Percentiles rank a stretch among this genome's conserved stretches.
These are phyloP conservation scores for Afroboletus lepidellus DNA, from an alignment of 1,284 basidiomycete genomes.

Conservation along the genomic window DNA sequence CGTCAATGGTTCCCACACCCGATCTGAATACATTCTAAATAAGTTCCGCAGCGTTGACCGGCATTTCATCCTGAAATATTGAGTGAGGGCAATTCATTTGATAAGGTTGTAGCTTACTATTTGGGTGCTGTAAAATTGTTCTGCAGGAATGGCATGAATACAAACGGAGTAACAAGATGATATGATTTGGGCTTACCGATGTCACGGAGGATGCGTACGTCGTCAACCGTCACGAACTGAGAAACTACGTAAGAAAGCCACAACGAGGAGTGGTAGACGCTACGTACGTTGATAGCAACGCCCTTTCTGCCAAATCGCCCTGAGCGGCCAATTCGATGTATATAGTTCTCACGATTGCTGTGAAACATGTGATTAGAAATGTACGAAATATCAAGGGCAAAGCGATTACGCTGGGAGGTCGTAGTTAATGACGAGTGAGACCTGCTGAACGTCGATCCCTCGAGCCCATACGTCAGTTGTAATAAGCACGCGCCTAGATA, in stretches of 20 bases:
- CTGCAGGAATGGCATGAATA: constrained; percentile 39
- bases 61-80: constrained; percentile 81
- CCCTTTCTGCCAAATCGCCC: constrained; percentile 95
- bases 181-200: constrained; percentile 58
- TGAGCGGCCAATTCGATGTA: constrained; percentile 94
- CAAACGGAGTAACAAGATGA: neutral
- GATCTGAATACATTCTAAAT: constrained; percentile 46
- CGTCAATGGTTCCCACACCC: constrained; percentile 2
- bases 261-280: neutral
- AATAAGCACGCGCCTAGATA: constrained; percentile 82
- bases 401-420: constrained; percentile 83
- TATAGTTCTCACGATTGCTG: constrained; percentile 97
- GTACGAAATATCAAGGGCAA: constrained; percentile 7
- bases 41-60: constrained; percentile 86
- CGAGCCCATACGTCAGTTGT: constrained; percentile 99
- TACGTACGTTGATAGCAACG: constrained; percentile 83
- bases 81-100: constrained; percentile 4
- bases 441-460: constrained; percentile 98
- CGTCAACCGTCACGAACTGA: constrained; percentile 89
- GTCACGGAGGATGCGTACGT: constrained; percentile 87
- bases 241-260: constrained; percentile 12
- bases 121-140: constrained; percentile 87
- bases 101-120: constrained; percentile 54
- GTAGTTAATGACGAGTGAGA: constrained; percentile 98
- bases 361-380: constrained; percentile 18